Evolutionary conservation across 2,329 filamentous ascomycete species (phyloP).

Genomic region (Didymella keratinophila): DNA sequence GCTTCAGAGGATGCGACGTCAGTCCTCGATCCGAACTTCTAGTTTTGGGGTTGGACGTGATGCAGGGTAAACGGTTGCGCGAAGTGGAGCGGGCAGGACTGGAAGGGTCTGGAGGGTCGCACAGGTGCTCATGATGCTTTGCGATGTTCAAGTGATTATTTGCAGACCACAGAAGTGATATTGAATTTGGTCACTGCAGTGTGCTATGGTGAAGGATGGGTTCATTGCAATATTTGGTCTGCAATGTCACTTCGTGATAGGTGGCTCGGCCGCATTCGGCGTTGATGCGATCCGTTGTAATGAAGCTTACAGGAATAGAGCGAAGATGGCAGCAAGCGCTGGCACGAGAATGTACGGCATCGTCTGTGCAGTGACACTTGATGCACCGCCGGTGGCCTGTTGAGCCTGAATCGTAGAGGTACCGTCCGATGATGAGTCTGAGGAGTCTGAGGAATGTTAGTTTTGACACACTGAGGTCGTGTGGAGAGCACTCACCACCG

Average conservation of each 20-base stretch:
- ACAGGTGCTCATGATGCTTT: neutral
- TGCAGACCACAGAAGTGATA: neutral
- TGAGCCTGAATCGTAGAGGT: conserved; percentile 7
- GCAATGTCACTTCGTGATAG: neutral
- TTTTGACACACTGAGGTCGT: neutral
- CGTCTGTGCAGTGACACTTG: conserved; percentile 21
- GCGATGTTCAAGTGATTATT: neutral
- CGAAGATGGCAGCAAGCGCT: conserved; percentile 26
- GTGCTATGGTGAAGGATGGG: neutral
- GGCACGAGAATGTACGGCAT: conserved; percentile 31
- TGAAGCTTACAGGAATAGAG: conserved; percentile 26
- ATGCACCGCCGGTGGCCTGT: conserved; percentile 23
- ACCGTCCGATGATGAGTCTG: neutral
- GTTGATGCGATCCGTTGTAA: neutral
- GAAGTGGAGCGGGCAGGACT: neutral
- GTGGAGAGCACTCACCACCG: conserved; percentile 1
- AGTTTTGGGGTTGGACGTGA: neutral
- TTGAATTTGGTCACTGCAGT: neutral
- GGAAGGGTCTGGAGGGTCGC: neutral
- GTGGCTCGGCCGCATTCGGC: neutral
- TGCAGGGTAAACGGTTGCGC: neutral
- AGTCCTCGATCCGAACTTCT: neutral
- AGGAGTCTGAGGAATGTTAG: conserved; percentile 4
- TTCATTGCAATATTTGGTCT: neutral
- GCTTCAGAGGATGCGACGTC: neutral